Percentiles rank a stretch among this genome's conserved stretches.
These are phyloP conservation scores for Fusarium musae DNA, from an alignment of 2,329 filamentous ascomycete species.

Conservation along the genomic window DNA sequence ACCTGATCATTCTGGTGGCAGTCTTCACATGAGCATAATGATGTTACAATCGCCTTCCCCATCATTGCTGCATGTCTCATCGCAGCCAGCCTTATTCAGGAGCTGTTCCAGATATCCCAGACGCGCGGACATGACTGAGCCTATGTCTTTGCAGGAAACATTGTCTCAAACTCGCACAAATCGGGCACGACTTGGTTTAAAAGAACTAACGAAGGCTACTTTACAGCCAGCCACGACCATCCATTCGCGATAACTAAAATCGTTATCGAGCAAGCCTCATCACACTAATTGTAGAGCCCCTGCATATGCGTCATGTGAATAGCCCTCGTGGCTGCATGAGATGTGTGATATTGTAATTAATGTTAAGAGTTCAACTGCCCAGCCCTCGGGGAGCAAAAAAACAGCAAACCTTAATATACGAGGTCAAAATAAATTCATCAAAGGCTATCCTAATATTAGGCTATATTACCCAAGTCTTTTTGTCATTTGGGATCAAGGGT, in stretches of 20 bases:
- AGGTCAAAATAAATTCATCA: too few relatives aligned
- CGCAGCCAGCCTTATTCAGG: background rate
- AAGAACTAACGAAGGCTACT: background rate
- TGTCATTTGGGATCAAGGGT: too few relatives aligned
- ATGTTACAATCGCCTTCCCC: too few relatives aligned
- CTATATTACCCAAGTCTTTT: too few relatives aligned
- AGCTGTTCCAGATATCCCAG: background rate
- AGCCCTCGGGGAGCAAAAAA: too few relatives aligned
- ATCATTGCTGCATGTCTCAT: background rate
- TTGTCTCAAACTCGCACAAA: background rate
- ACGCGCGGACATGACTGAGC: too few relatives aligned
- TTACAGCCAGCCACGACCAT: background rate
- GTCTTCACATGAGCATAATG: too few relatives aligned
- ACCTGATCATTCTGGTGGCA: too few relatives aligned
- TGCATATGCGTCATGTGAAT: background rate
- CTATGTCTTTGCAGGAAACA: background rate
- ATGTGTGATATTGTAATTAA: background rate
- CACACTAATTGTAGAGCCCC: rapidly evolving
- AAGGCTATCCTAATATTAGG: too few relatives aligned
- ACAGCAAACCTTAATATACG: too few relatives aligned
- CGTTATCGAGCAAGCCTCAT: too few relatives aligned
- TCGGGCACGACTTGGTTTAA: rapidly evolving
- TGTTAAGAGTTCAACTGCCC: background rate
- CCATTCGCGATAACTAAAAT: background rate
- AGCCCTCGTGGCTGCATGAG: background rate